Evolutionary conservation across 1,284 basidiomycete species (phyloP), one percentile per base, ranked within the genome.

Genomic region (Volvariella surrecta): DNA sequence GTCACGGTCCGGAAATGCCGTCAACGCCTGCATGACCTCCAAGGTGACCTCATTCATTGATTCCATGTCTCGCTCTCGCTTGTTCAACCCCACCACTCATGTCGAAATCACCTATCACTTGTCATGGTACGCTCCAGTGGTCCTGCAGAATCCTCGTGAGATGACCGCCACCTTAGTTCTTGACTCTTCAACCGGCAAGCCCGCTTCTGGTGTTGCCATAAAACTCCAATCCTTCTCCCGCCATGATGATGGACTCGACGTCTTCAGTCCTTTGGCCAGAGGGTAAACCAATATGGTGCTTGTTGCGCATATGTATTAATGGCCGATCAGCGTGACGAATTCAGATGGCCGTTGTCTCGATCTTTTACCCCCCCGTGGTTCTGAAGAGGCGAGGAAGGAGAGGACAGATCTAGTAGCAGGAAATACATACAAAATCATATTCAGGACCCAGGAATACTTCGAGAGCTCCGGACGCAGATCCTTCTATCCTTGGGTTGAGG

Each of bases 401-500:
- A 58, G 66, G 13, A 65, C 64, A 13, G 65, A 65, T 43, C 61
- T 77, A n/a, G 48, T 61, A 2, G 63, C 70, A 13, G 82, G 83
- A 1, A 55, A 61, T 48, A 64, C 77, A 2, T 95, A 94, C 67
- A 92, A 89, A 64, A 78, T 95, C 54, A 70, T 79, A 3, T 95
- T 96, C 69, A 76, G 78, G 56, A 89, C 86, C 0, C 85, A 82
- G 45, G 74, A 79, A 3, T 94, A 95, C 60, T 95, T 94, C 58
- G 77, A 79, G 22, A 60, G 57, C 17, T 73, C 70, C 0, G 71
- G 67, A 2, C 70, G 79, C 37, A 66, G 75, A 44, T 85, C 80
- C 13, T 94, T 96, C 57, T 95, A 92, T 65, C 92, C 92, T 1
- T 81, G 79, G 71, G 82, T 92, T 3, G 89, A 93, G 73, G 89